phyloP scores from a whole-genome alignment of 2,329 filamentous ascomycete genomes.

The Neofusicoccum parvum region DNA sequence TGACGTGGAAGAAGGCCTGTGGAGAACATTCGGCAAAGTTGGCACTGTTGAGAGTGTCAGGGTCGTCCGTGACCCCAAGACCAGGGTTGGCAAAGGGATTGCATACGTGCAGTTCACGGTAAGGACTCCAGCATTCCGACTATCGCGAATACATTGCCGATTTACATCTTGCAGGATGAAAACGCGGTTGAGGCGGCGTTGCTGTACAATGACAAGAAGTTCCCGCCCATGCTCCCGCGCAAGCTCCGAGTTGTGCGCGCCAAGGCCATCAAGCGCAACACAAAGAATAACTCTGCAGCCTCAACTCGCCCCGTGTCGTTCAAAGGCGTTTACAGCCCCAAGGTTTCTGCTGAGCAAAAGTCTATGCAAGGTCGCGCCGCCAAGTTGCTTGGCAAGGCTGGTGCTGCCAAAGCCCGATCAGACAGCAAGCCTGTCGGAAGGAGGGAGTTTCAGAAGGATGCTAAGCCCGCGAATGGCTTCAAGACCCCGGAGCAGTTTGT shows the following conservation, averaged over 20 bases:
- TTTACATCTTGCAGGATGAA: constrained; percentile 58
- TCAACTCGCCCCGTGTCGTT: constrained; percentile 30
- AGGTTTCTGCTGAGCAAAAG: constrained; percentile 69
- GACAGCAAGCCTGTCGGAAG: neutral
- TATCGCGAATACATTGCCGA: neutral
- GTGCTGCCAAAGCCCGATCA: constrained; percentile 50
- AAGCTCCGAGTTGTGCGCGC: constrained; percentile 84
- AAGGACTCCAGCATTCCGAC: constrained; percentile 31
- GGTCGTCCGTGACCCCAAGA: constrained; percentile 85
- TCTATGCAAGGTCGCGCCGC: constrained; percentile 72
- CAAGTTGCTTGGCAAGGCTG: constrained; percentile 73
- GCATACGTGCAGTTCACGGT: constrained; percentile 95
- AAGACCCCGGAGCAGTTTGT: constrained; percentile 70
- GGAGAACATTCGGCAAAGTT: constrained; percentile 75
- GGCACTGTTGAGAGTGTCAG: constrained; percentile 92
- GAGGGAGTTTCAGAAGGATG: constrained; percentile 17
- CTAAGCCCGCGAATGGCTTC: constrained; percentile 34
- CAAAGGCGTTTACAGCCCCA: constrained; percentile 65
- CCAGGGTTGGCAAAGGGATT: constrained; percentile 92
- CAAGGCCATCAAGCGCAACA: constrained; percentile 61
- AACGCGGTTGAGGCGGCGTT: constrained; percentile 92
- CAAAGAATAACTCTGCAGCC: constrained; percentile 28
- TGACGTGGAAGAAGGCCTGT: constrained; percentile 91
- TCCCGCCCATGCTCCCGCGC: constrained; percentile 90
- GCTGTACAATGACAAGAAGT: constrained; percentile 85